Evolutionary conservation across 768 basidiomycete species (phyloP), one percentile per base, ranked within the genome.

Genomic region (Termitomyces sp.): DNA sequence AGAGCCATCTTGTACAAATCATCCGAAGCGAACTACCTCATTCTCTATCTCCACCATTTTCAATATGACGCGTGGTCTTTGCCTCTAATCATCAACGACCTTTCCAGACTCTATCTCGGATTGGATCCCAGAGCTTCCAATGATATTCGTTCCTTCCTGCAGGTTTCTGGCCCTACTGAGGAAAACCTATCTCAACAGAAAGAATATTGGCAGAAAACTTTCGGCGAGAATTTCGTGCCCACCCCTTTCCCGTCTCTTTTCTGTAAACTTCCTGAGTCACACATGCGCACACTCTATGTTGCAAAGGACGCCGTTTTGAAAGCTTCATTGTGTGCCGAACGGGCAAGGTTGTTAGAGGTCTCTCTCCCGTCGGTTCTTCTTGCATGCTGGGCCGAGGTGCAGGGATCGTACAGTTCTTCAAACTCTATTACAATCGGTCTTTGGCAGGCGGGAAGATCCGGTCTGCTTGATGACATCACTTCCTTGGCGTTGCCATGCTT

Each of bases 1-100:
- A 61, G 65, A 21, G 69, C 64, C 10, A 48, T 64, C 17, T 53
- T 73, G 8, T 61, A 64, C 35, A 55, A 50, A 44, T 70, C 69
- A 10, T 57, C 35, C 37, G 51, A 62, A 30, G 55, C 56, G 50
- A 51, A 47, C 19, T 70, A 65, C 47, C 57, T 71, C 23, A 56
- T 69, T 38, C 46, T 73, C 41, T 67, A 71, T 51, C 65, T 79
- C 33, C 76, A 79, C 55, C 78, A 79, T 62, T 77, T 78, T 65
- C 78, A 78, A 64, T 80, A 79, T 60, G 78, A 79, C 50, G 78
- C 76, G 7, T 74, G 75, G 75, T 77, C 76, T 61, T 64, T 79
- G 31, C 68, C 62, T 28, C 66, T 79, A 23, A 60, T 80, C 12
- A 49, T 75, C 1, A 65, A 74, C 50, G 76, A 78, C 55, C 68